Base-by-base conservation (phyloP, 306 rosid species). In the Citrullus colocynthis region DNA sequence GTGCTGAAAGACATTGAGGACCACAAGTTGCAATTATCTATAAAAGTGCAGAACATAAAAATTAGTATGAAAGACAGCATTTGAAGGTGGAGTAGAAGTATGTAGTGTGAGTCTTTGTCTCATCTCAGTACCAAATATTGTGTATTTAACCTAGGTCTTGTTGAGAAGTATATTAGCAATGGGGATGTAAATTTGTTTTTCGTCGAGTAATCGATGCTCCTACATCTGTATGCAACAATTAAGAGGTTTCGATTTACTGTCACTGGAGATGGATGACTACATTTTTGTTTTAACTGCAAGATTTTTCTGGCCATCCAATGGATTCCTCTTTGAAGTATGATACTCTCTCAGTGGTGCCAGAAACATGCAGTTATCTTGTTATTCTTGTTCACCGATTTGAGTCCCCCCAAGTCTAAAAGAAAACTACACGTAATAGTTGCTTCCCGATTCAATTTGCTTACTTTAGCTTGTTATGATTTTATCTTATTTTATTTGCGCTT, bases 1-100 rank as follows among this genome's bases (percentile, higher is more conserved):
- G 90, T 91, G 88, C 86, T 96, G 86, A 96, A 96, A 89, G 97
- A 96, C 82, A 91, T 96, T 65, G 99, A 96, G 83, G 99, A 92
- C 85, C 98, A 92, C 83, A 96, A 96, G 85, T 86, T 88, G 77
- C 96, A 92, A 81, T 80, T 96, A 85, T 91, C 98, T 62, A 86
- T 96, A 81, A 92, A 93, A 84, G 98, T 92, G 88, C 93, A 96
- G 84, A 96, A 88, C 86, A 89, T 92, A 83, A 96, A 96, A 91
- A 91, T 96, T 80, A 86, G 96, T 89, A 81, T 96, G 93, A 96
- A 89, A 84, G 98, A 96, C 54, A 88, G 91, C 83, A 79, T 89
- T 70, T 92, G 86, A 84, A 86, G 88, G 85, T 85, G 78, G 34
- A 28, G 24, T 16, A 74, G 78, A 74, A 34, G 78, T 74, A 74